Evolutionary conservation across 352 stramenopile genomes (phyloP), one percentile per base, ranked within the genome.

Genomic region (Phytophthora foliorum): DNA sequence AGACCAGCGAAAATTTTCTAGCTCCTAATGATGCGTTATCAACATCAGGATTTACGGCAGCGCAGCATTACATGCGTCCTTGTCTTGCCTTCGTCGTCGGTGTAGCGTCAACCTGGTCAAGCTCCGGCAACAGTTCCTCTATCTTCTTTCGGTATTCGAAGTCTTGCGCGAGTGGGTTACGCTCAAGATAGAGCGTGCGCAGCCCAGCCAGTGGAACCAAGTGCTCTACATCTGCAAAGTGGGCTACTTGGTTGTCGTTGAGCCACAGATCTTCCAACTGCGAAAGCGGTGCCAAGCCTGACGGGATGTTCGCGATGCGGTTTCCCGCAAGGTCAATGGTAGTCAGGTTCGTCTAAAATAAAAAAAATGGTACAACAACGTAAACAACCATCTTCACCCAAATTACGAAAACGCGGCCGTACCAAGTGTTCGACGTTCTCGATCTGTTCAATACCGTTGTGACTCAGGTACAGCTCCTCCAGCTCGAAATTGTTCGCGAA

Each of bases 391-490:
- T 1, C 54, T 10, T 21, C 4, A 24, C 21, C 5, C 27, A 8
- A n/a, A n/a, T n/a, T n/a, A n/a, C n/a, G n/a, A n/a, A n/a, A n/a
- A n/a, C n/a, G n/a, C n/a, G n/a, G n/a, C 64, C 79, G 45, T 80
- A 96, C 88, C 75, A 96, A 72, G 51, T 93, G 81, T 27, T 76
- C 77, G 19, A 96, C 50, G 31, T 90, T 90, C 42, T 92, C 78
- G n/a, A 97, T 81, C 45, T 67, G 80, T 54, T 95, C 82, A 69
- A 99, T 99, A 49, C 86, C 96, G 71, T 99, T 99, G 78, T 99
- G 95, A 59, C 93, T 97, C 56, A 99, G 72, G 66, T 99, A 99
- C 6, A 99, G 80, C 80, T 99, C 98, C 77, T 98, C 93, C 29
- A 99, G 81, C 31, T 70, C 67, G 13, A 78, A 82, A 50, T 97